Conservation (phyloP, 2,329 filamentous ascomycete genomes). For the Pseudogymnoascus sp. region DNA sequence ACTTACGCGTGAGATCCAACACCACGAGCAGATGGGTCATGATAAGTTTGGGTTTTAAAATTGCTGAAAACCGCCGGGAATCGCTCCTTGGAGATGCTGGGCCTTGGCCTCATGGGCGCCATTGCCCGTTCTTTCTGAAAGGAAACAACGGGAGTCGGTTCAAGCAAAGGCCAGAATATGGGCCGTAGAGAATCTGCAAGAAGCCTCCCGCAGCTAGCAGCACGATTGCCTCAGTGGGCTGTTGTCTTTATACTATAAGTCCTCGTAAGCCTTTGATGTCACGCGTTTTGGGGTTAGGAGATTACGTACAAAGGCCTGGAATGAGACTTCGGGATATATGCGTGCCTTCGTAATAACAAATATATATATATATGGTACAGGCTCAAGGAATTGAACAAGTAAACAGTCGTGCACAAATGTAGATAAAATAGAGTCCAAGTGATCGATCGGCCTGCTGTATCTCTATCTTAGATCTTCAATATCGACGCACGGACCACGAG, state of each 20-base stretch:
- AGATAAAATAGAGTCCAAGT: neutral
- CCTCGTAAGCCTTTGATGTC: neutral
- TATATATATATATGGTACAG: neutral
- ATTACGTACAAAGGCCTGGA: neutral
- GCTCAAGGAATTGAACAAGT: neutral
- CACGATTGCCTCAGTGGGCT: neutral
- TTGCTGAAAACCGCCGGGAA: slow-evolving; percentile 61
- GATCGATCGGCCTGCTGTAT: neutral
- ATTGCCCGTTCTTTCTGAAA: slow-evolving; percentile 12
- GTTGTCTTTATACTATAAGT: neutral
- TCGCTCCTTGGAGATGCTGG: slow-evolving; percentile 59
- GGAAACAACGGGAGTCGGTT: neutral
- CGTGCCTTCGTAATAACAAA: neutral
- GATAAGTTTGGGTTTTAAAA: slow-evolving; percentile 65
- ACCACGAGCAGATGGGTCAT: slow-evolving; percentile 49
- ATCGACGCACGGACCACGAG: neutral
- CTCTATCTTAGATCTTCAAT: slow-evolving; percentile 4
- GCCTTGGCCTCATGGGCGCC: slow-evolving; percentile 35
- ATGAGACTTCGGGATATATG: neutral
- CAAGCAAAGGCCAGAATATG: neutral
- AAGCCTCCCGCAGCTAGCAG: neutral
- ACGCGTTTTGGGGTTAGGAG: neutral
- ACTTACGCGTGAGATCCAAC: slow-evolving; percentile 51
- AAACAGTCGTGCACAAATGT: slow-evolving; percentile 3
- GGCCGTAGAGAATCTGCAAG: neutral